phyloP scores from a whole-genome alignment of 768 basidiomycete species.

The Tricholoma sp. region DNA sequence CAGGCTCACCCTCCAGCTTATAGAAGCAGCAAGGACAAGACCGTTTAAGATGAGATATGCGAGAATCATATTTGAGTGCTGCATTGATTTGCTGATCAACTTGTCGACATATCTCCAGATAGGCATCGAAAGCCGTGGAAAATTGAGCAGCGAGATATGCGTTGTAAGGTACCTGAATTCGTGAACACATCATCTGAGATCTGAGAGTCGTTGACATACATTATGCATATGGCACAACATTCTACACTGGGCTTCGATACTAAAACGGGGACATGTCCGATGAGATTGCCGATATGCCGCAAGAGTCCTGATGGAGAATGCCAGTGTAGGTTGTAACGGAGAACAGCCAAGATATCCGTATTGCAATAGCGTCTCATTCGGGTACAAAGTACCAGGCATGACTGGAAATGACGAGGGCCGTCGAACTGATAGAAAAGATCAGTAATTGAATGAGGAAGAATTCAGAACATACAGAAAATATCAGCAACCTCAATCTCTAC shows the following conservation, averaged over 20 bases:
- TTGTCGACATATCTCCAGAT: too few relatives aligned
- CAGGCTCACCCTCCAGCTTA: too few relatives aligned
- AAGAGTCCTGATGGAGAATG: conserved; percentile 4
- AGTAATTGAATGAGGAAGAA: not conserved
- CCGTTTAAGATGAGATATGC: not conserved
- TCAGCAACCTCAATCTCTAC: not conserved
- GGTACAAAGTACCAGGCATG: not conserved
- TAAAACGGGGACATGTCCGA: too few relatives aligned
- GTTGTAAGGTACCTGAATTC: not conserved
- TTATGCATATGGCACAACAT: conserved; percentile 11
- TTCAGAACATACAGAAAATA: too few relatives aligned
- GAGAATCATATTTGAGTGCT: not conserved
- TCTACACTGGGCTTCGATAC: too few relatives aligned
- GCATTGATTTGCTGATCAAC: too few relatives aligned
- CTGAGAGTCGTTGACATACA: not conserved
- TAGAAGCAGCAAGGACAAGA: too few relatives aligned
- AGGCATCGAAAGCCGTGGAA: too few relatives aligned
- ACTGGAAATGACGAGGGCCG: not conserved
- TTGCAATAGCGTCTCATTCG: too few relatives aligned
- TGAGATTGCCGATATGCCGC: too few relatives aligned
- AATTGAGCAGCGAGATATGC: not conserved
- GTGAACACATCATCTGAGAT: not conserved
- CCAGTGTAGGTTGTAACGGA: conserved; percentile 4
- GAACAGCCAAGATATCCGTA: conserved; percentile 10
- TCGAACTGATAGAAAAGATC: not conserved